Conservation (phyloP, 2,329 filamentous ascomycete genomes). For the Diplodia corticola region DNA sequence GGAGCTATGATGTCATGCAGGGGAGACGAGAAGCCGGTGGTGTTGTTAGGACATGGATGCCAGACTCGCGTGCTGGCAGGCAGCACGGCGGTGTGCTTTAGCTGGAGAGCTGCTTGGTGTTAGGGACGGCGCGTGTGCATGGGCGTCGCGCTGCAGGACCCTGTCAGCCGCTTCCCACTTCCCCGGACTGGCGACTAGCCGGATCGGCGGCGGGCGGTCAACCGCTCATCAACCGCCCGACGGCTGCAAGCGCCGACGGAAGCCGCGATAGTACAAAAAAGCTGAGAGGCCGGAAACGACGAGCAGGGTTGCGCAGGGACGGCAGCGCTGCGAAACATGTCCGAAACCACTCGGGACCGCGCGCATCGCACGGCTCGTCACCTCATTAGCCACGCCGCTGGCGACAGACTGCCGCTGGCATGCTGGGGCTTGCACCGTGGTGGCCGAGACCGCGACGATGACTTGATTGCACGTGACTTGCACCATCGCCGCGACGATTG, state of each 20-base stretch:
- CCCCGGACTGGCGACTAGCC: slow-evolving; percentile 1
- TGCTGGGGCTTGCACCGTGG: background rate
- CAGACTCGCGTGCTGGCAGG: background rate
- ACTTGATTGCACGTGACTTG: slow-evolving; percentile 9
- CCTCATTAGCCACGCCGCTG: background rate
- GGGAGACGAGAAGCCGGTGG: background rate
- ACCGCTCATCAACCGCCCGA: background rate
- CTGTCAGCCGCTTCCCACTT: background rate
- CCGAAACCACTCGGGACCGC: background rate
- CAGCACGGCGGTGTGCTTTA: slow-evolving; percentile 16
- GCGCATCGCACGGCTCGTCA: slow-evolving; percentile 1
- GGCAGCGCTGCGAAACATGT: background rate
- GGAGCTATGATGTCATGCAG: slow-evolving; percentile 13
- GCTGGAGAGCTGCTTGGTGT: slow-evolving; percentile 11
- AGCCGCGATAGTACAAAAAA: background rate
- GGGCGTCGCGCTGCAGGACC: slow-evolving; percentile 12
- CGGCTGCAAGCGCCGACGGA: background rate
- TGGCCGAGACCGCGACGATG: background rate
- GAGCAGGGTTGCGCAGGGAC: background rate
- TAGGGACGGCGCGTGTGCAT: slow-evolving; percentile 6
- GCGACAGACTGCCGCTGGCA: background rate
- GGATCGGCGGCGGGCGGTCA: slow-evolving; percentile 12
- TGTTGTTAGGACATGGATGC: background rate
- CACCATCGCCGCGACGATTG: slow-evolving; percentile 3
- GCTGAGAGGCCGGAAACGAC: background rate